These are phyloP conservation scores for Ambrosiella xylebori DNA, from an alignment of 2,329 filamentous ascomycete species.

Conservation along the genomic window DNA sequence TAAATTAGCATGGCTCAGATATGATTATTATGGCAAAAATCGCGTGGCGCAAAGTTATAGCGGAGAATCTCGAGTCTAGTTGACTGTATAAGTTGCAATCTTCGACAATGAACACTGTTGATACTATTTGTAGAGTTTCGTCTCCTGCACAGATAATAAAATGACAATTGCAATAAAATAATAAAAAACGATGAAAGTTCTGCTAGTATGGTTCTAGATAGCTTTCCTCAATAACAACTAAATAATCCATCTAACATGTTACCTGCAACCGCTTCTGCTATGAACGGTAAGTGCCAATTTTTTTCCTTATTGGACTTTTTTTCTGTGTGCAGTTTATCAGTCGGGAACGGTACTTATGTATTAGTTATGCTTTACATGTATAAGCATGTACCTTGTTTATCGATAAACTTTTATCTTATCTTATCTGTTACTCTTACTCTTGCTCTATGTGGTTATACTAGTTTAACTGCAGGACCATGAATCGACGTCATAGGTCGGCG, in stretches of 20 bases:
- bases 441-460: neutral
- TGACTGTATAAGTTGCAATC: slow-evolving; percentile 7
- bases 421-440: slow-evolving; percentile 3
- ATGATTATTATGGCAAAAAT: slow-evolving; percentile 1
- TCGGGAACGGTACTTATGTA: slow-evolving; percentile 3
- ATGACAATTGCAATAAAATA: neutral
- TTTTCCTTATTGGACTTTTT: slow-evolving; percentile 11
- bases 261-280: slow-evolving; percentile 2
- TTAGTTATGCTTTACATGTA: neutral
- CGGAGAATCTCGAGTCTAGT: neutral
- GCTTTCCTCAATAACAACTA: slow-evolving; percentile 1
- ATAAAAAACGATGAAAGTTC: neutral
- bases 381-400: slow-evolving; percentile 4
- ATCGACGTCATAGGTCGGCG: slow-evolving; percentile 7
- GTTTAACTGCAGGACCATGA: neutral
- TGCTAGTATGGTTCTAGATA: neutral
- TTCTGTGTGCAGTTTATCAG: slow-evolving; percentile 9
- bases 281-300: slow-evolving; percentile 7
- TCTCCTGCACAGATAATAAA: slow-evolving; percentile 7
- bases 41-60: neutral
- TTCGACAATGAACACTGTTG: slow-evolving; percentile 7
- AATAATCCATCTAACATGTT: slow-evolving; percentile 3
- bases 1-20: slow-evolving; percentile 10
- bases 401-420: slow-evolving; percentile 7
- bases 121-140: neutral